A percentile compares a stretch with the other conserved stretches of the same genome.
Evolutionary conservation across 225 moss, liverwort and hornwort species (phyloP).

Genomic region (Straminergon stramineum): DNA sequence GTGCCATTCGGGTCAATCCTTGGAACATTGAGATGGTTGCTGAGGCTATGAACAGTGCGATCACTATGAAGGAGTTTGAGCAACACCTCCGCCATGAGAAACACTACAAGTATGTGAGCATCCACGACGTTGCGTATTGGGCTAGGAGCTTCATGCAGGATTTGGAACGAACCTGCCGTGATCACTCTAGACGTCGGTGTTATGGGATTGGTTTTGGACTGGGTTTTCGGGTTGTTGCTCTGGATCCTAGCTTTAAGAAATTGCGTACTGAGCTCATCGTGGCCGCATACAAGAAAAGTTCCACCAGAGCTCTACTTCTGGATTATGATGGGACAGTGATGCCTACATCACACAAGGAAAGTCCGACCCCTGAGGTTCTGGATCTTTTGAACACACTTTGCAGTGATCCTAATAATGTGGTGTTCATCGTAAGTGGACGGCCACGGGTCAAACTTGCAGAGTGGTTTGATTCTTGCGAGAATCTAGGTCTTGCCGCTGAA

Average conservation of each 20-base stretch:
- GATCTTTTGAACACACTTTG: slow-evolving; percentile 71
- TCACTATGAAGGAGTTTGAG: slow-evolving; percentile 79
- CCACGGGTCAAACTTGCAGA: slow-evolving; percentile 52
- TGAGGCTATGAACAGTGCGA: slow-evolving; percentile 93
- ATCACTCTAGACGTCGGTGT: slow-evolving; percentile 55
- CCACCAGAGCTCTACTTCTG: slow-evolving; percentile 50
- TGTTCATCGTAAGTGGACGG: slow-evolving; percentile 87
- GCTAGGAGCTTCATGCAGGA: slow-evolving; percentile 71
- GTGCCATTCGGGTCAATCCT: slow-evolving; percentile 97
- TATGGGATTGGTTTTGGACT: slow-evolving; percentile 90
- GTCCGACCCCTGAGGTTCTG: slow-evolving; percentile 61
- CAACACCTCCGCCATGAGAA: slow-evolving; percentile 95
- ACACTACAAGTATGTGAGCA: slow-evolving; percentile 91
- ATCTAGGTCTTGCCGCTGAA: slow-evolving; percentile 85
- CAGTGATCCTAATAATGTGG: slow-evolving; percentile 71
- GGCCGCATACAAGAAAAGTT: slow-evolving; percentile 53
- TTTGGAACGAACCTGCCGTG: slow-evolving; percentile 67
- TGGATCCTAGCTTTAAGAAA: slow-evolving; percentile 89
- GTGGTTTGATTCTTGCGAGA: slow-evolving; percentile 65
- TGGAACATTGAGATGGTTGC: slow-evolving; percentile 98
- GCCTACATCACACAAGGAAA: slow-evolving; percentile 70
- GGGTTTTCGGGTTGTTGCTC: slow-evolving; percentile 79
- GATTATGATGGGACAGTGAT: slow-evolving; percentile 97
- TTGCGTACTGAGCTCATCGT: slow-evolving; percentile 71
- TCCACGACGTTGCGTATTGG: slow-evolving; percentile 88